Percentiles rank a stretch among this genome's conserved stretches.
Evolutionary conservation across 352 stramenopile species (phyloP).

Genomic region (Phytophthora hibernalis): DNA sequence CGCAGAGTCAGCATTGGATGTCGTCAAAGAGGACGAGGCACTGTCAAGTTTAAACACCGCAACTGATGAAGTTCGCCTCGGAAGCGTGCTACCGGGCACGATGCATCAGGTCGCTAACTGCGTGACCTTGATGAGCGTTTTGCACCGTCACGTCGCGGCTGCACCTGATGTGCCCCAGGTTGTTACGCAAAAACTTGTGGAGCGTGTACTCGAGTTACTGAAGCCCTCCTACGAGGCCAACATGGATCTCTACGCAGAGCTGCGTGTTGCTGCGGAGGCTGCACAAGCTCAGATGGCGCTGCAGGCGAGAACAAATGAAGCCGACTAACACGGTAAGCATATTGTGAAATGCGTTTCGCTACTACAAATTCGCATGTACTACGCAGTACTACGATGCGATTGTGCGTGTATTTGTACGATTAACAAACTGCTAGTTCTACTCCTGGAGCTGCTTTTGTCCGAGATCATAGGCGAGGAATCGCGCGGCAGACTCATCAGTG

Average conservation of each 20-base stretch:
- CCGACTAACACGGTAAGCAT: not conserved
- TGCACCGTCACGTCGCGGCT: slow-evolving; percentile 35
- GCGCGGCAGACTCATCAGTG: slow-evolving; percentile 55
- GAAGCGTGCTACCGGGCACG: slow-evolving; percentile 43
- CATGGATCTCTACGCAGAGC: slow-evolving; percentile 71
- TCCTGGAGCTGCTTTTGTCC: slow-evolving; percentile 54
- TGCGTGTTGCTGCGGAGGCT: slow-evolving; percentile 42
- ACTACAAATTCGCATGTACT: not conserved
- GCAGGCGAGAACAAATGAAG: slow-evolving; percentile 13
- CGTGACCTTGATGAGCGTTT: slow-evolving; percentile 63
- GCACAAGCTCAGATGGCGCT: slow-evolving; percentile 43
- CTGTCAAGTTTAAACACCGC: slow-evolving; percentile 7
- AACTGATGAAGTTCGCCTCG: slow-evolving; percentile 7
- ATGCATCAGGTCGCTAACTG: slow-evolving; percentile 62
- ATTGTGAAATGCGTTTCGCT: not conserved
- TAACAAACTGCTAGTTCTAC: slow-evolving; percentile 24
- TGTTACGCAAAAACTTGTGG: slow-evolving; percentile 69
- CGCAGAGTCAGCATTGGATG: slow-evolving; percentile 17
- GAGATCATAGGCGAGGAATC: slow-evolving; percentile 69
- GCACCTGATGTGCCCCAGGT: slow-evolving; percentile 46
- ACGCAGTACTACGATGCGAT: too few species aligned
- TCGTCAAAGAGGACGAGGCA: slow-evolving; percentile 26
- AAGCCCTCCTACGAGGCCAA: slow-evolving; percentile 61
- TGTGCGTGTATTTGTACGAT: slow-evolving; percentile 21
- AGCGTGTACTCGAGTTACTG: slow-evolving; percentile 68